These are phyloP conservation scores for Yamadazyma oceani DNA, from an alignment of 1,139 yeast genomes.

Conservation along the genomic window DNA sequence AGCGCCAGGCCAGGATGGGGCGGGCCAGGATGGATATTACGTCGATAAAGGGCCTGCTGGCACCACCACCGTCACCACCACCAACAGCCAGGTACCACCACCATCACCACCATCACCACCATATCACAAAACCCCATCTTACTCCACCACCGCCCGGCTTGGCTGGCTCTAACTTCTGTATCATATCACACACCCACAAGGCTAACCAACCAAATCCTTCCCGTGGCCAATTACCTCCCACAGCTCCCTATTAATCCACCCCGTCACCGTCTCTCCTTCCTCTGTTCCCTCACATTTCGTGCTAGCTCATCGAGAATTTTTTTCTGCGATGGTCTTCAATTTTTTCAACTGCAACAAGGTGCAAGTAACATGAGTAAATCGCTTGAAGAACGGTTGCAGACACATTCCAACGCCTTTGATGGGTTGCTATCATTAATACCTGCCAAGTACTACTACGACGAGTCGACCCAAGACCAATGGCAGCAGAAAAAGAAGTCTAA, in stretches of 20 bases:
- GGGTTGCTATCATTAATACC: constrained; percentile 90
- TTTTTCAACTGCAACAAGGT: not conserved
- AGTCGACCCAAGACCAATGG: constrained; percentile 86
- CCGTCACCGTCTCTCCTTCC: not conserved
- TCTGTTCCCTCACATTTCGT: not conserved
- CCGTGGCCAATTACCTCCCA: too few species aligned
- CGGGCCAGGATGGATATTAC: too few species aligned
- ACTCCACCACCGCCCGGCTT: too few species aligned
- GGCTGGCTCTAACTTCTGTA: too few species aligned
- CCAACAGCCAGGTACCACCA: too few species aligned
- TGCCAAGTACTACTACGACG: constrained; percentile 85
- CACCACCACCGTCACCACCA: too few species aligned
- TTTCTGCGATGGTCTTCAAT: not conserved
- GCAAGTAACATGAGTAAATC: constrained; percentile 39
- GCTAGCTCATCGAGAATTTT: not conserved
- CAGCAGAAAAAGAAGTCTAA: constrained; percentile 75
- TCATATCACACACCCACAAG: too few species aligned
- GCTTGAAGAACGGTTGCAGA: constrained; percentile 65
- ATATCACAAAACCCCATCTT: too few species aligned
- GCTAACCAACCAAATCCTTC: too few species aligned
- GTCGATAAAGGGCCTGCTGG: too few species aligned
- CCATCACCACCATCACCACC: too few species aligned
- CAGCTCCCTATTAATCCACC: not conserved
- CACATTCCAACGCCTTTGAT: constrained; percentile 85
- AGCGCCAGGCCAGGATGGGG: too few species aligned